Percentiles rank a stretch among this genome's conserved stretches.
phyloP scores from a whole-genome alignment of 169 alveolate genomes.

The Cryptosporidium baileyi region DNA sequence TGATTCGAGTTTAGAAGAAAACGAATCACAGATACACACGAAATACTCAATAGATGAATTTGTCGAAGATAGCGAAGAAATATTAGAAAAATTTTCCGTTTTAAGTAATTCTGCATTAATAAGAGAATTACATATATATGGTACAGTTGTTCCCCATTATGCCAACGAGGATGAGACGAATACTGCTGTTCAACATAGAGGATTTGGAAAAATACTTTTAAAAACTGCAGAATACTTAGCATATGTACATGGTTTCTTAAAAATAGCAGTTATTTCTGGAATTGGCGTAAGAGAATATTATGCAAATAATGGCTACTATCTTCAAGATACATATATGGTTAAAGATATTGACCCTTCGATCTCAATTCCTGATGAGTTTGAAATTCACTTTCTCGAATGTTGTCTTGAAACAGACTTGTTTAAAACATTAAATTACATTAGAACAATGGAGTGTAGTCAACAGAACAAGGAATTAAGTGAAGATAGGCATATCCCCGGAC shows the following conservation, averaged over 20 bases:
- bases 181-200: conserved; percentile 59
- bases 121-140: conserved; percentile 92
- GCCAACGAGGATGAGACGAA: not conserved
- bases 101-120: conserved; percentile 83
- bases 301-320: conserved; percentile 93
- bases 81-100: conserved; percentile 42
- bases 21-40: not conserved
- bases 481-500: conserved; percentile 5
- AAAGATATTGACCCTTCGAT: conserved; percentile 75
- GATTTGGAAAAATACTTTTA: conserved; percentile 71
- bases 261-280: conserved; percentile 98
- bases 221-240: conserved; percentile 73
- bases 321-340: conserved; percentile 94
- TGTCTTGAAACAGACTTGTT: conserved; percentile 48
- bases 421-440: conserved; percentile 20
- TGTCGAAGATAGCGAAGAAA: conserved; percentile 39
- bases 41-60: conserved; percentile 30
- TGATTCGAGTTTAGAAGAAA: not conserved
- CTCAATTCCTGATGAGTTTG: conserved; percentile 23
- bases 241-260: conserved; percentile 82
- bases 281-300: conserved; percentile 99
- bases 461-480: not conserved
- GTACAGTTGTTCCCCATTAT: conserved; percentile 75
- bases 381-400: not conserved
- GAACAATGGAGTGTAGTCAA: not conserved